Base-by-base conservation (phyloP, 768 basidiomycete species). In the Lactifluus piperatus region DNA sequence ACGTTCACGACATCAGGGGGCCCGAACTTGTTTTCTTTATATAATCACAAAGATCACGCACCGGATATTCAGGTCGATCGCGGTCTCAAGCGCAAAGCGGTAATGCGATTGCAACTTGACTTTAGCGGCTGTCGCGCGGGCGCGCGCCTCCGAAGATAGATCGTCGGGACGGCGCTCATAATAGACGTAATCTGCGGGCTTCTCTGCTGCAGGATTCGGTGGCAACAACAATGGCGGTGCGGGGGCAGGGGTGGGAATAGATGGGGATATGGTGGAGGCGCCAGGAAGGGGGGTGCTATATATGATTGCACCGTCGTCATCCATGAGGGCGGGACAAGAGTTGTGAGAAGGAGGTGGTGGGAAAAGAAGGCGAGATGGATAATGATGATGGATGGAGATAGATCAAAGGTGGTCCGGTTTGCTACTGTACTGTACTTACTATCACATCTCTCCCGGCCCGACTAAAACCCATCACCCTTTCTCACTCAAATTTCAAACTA, bases 71-170 rank as follows among this genome's bases (percentile, higher is more conserved):
- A 97, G 77, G 68, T 94, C 94, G 46, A 99, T 91, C n/a, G 94
- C 95, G 47, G 88, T 82, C 70, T 97, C 94, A 41, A 99, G 95
- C 3, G 91, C 91, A 43, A 95, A 84, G 72, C 97, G 97, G 75
- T 97, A 99, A 69, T 86, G 95, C 68, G 94, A 86, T 73, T 98
- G 94, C 50, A 98, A 79, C 74, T 95, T 97, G 73, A 97, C 78
- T 71, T 95, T 94, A 2, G 94, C 94, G 32, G 82, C 83, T 71
- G 93, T 94, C 11, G 91, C 90, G 64, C 86, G 86, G 43, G 91
- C 85, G 64, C 86, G 71, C 20, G 90, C 85, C 58, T 88, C 83
- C 51, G 89, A 85, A 6, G 89, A 88, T 71, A 95, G 90, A 37
- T 81, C 81, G 50, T 77, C 72, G 3, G 86, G 80, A 45, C 80